Percentiles rank a stretch among this genome's conserved stretches.
These are phyloP conservation scores for Neurospora sp. DNA, from an alignment of 2,329 filamentous ascomycete species.

Conservation along the genomic window DNA sequence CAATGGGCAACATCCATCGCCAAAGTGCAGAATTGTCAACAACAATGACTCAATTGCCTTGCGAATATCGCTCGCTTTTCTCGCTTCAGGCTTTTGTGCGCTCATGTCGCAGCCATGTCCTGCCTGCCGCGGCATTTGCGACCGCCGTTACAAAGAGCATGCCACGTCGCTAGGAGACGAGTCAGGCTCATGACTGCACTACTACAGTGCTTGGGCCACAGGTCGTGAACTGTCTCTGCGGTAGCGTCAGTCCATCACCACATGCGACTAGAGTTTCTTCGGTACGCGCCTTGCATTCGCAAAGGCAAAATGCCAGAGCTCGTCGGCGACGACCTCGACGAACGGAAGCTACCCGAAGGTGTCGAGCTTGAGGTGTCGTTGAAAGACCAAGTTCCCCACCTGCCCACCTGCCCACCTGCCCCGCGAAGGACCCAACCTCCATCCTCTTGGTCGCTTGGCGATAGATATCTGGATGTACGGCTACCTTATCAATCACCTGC, in stretches of 20 bases:
- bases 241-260: neutral
- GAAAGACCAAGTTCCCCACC: neutral
- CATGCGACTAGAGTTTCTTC: neutral
- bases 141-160: neutral
- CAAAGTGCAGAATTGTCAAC: neutral
- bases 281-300: neutral
- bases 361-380: neutral
- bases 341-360: neutral
- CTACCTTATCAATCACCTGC: neutral
- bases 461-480: neutral
- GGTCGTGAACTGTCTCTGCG: neutral
- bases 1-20: slow-evolving; percentile 3
- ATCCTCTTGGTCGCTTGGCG: neutral
- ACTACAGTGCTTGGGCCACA: neutral
- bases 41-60: neutral
- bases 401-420: neutral
- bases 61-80: neutral
- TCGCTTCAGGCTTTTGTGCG: neutral
- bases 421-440: neutral
- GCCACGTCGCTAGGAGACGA: slow-evolving; percentile 4
- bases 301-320: neutral
- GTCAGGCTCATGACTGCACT: slow-evolving; percentile 1
- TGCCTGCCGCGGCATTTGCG: slow-evolving; percentile 1
- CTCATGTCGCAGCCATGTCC: neutral
- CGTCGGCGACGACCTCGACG: neutral